Conservation (phyloP, 192 early-diverging fungal species). For the Chytriomyces sp. region DNA sequence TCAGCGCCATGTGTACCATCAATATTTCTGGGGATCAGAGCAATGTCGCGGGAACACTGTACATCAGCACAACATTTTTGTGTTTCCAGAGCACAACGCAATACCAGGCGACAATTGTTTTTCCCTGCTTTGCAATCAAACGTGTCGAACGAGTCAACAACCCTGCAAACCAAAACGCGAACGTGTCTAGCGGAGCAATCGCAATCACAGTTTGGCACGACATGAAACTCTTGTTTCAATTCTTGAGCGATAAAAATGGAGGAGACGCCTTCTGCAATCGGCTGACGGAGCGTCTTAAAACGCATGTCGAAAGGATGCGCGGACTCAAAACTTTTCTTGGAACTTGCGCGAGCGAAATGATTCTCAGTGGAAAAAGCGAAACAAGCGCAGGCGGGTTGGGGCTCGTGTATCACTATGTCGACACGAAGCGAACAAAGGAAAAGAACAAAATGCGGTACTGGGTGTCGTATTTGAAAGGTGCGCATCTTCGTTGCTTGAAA, state of each 20-base stretch:
- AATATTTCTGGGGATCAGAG: conserved; percentile 52
- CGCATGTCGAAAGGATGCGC: conserved; percentile 77
- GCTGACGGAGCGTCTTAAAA: conserved; percentile 73
- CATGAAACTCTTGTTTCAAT: conserved; percentile 82
- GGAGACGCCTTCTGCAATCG: conserved; percentile 84
- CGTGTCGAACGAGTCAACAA: conserved; percentile 86
- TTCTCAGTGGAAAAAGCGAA: conserved; percentile 64
- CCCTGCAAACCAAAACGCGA: background rate
- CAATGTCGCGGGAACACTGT: conserved; percentile 72
- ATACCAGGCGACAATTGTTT: conserved; percentile 73
- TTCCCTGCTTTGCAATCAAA: conserved; percentile 90
- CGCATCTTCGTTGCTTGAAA: conserved; percentile 1
- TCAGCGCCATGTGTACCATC: conserved; percentile 63
- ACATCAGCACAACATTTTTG: conserved; percentile 87
- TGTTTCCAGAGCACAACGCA: conserved; percentile 76
- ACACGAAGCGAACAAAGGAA: conserved; percentile 71
- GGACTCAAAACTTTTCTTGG: conserved; percentile 75
- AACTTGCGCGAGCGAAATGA: conserved; percentile 83
- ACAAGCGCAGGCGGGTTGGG: conserved; percentile 67
- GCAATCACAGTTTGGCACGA: conserved; percentile 91
- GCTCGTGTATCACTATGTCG: conserved; percentile 74
- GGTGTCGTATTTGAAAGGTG: conserved; percentile 76
- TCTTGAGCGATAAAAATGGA: conserved; percentile 66
- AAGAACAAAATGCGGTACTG: conserved; percentile 76
- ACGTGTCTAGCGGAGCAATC: conserved; percentile 63